Evolutionary conservation across 2,329 filamentous ascomycete genomes (phyloP), one percentile per base, ranked within the genome.

Genomic region (Fusarium drepaniforme): DNA sequence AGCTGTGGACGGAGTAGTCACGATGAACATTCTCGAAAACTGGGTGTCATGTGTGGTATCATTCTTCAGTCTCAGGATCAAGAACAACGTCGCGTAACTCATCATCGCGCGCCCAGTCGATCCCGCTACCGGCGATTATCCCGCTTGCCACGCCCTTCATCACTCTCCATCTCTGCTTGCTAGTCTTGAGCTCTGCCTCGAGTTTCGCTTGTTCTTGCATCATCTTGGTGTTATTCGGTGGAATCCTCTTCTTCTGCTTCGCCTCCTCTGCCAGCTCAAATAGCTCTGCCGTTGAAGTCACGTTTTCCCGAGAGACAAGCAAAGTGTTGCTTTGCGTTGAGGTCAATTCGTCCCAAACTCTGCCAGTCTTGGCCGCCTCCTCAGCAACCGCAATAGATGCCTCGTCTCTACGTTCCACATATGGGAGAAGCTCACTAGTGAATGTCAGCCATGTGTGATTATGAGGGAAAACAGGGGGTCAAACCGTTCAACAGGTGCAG

Each of bases 141-240:
- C 93, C 94, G 78, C 93, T 93, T n/a, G 93, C 88, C 49, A 95
- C 90, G 28, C 90, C 93, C 84, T 96, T 97, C 82, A 96, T 90
- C 23, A 93, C 91, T 78, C 91, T 90, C 91, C 92, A 94, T 78
- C 89, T 89, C 75, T 91, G 90, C 71, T 90, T 90, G 80, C 91
- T 92, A 25, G 85, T 85, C 77, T 88, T 91, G 69, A 93, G 84
- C 46, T 91, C 88, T 8, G 81, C 83, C 77, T 94, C 90, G 13
- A 92, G 84, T 60, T 83, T 84, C 40, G 88, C 84, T 30, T 95
- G 85, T 80, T 93, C 87, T n/a, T 82, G 83, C 67, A 86, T 86
- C 40, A 88, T 82, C 28, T 85, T 86, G 8, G 85, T 82, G 76
- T 93, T 88, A 42, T 86, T 83, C 30, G 89, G 85, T n/a, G 88